Evolutionary conservation across 225 moss, liverwort and hornwort genomes (phyloP).

Genomic region (Marchantia polymorpha): DNA sequence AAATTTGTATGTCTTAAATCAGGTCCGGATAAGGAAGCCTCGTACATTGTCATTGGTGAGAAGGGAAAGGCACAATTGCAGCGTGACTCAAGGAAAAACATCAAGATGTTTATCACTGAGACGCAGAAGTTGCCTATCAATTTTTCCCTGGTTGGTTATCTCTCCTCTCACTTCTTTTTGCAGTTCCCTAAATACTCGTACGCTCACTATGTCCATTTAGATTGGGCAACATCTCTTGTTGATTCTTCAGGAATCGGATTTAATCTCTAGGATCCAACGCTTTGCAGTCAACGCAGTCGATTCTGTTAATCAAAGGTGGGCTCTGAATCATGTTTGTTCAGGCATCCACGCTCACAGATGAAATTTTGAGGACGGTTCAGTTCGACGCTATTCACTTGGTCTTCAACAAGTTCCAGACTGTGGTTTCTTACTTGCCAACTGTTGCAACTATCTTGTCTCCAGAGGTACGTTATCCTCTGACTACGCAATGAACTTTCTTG

Average conservation of each 20-base stretch:
- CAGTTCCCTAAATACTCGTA: not conserved
- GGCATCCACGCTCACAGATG: slow-evolving; percentile 80
- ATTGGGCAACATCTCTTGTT: not conserved
- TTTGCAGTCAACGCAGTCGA: not conserved
- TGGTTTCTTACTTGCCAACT: slow-evolving; percentile 76
- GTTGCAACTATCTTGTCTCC: slow-evolving; percentile 84
- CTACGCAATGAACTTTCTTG: not conserved
- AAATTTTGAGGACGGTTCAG: slow-evolving; percentile 78
- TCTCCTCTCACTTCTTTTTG: not conserved
- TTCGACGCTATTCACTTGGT: slow-evolving; percentile 86
- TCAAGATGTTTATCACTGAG: slow-evolving; percentile 61
- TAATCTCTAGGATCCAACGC: too few relatives aligned
- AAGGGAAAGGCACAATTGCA: slow-evolving; percentile 76
- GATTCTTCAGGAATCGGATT: not conserved
- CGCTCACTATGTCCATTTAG: not conserved
- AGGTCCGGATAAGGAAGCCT: slow-evolving; percentile 54
- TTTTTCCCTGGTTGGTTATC: slow-evolving; percentile 55
- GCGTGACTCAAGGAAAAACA: slow-evolving; percentile 67
- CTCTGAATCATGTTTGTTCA: not conserved
- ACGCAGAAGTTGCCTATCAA: slow-evolving; percentile 82
- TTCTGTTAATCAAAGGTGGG: not conserved
- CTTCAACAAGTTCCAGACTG: slow-evolving; percentile 81
- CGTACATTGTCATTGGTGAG: slow-evolving; percentile 74
- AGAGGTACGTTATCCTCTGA: slow-evolving; percentile 31
- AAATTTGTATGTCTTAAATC: not conserved